Conservation (phyloP, 225 moss, liverwort and hornwort species). For the Sphagnum contortum region DNA sequence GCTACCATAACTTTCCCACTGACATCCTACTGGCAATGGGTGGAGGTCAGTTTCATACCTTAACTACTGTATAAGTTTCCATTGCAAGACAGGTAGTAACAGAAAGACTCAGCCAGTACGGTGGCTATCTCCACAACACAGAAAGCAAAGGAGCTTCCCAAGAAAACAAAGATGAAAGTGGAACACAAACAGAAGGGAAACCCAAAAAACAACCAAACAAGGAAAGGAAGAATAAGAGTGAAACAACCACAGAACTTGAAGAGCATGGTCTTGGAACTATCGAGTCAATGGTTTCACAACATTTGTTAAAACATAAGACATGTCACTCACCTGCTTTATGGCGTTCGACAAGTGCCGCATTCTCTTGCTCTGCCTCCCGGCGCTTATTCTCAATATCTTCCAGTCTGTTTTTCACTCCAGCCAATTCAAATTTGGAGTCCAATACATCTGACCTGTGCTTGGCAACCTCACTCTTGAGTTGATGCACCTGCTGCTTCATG, state of each 20-base stretch:
- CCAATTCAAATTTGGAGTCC: slow-evolving; percentile 13
- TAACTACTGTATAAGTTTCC: too few species aligned
- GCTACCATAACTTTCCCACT: too few species aligned
- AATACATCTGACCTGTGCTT: slow-evolving; percentile 15
- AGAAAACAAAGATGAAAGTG: not conserved
- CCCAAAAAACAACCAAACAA: slow-evolving; percentile 3
- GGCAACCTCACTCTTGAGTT: slow-evolving; percentile 25
- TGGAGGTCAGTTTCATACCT: too few species aligned
- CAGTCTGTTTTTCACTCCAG: slow-evolving; percentile 23
- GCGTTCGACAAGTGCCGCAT: slow-evolving; percentile 17
- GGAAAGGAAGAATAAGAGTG: too few species aligned
- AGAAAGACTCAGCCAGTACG: too few species aligned
- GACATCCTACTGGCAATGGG: too few species aligned
- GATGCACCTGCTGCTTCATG: slow-evolving; percentile 33
- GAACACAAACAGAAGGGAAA: not conserved
- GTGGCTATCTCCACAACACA: too few species aligned
- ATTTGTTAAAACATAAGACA: not conserved
- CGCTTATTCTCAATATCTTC: slow-evolving; percentile 24
- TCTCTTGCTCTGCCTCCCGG: slow-evolving; percentile 21
- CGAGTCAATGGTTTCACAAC: too few species aligned
- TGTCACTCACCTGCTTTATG: slow-evolving; percentile 23
- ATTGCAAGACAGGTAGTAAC: too few species aligned
- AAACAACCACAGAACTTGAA: too few species aligned
- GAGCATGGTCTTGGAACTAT: too few species aligned
- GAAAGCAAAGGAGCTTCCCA: too few species aligned